These are phyloP conservation scores for Penicillium waksmanii DNA, from an alignment of 495 filamentous ascomycete species.

Conservation along the genomic window DNA sequence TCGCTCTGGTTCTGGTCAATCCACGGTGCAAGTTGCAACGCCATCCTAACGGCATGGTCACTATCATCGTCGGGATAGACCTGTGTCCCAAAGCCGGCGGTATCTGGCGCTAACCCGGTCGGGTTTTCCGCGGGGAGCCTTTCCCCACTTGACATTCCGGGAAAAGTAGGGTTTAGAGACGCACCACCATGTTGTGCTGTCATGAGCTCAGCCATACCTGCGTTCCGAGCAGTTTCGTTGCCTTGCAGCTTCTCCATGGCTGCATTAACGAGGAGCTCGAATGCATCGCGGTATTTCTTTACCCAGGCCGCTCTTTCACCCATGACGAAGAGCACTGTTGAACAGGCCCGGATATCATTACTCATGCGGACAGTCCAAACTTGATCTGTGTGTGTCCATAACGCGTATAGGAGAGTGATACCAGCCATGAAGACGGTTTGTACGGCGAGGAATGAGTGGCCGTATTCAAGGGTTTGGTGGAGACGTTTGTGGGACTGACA, in stretches of 20 bases:
- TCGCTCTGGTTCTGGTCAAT: conserved; percentile 47
- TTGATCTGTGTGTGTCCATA: conserved; percentile 50
- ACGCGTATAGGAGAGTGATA: conserved; percentile 54
- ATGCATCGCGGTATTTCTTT: conserved; percentile 58
- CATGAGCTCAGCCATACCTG: conserved; percentile 49
- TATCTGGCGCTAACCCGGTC: conserved; percentile 19
- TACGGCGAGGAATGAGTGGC: conserved; percentile 58
- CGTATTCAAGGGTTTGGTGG: conserved; percentile 56
- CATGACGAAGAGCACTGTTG: conserved; percentile 58
- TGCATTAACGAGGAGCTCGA: conserved; percentile 56
- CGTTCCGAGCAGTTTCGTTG: conserved; percentile 40
- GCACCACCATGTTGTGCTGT: conserved; percentile 37
- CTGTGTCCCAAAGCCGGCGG: conserved; percentile 7
- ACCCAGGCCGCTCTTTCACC: conserved; percentile 56
- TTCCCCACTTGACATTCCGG: conserved; percentile 23
- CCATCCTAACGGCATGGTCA: conserved; percentile 48
- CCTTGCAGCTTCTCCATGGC: conserved; percentile 57
- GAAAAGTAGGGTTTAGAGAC: conserved; percentile 14
- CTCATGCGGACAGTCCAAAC: conserved; percentile 57
- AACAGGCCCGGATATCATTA: conserved; percentile 59
- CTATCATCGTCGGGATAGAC: conserved; percentile 22
- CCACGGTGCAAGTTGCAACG: conserved; percentile 50
- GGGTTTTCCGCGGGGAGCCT: conserved; percentile 20
- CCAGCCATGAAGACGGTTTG: conserved; percentile 61
- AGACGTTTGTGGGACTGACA: conserved; percentile 59